Base-by-base conservation (phyloP, 768 basidiomycete genomes). In the Rhizopogon vulgaris region DNA sequence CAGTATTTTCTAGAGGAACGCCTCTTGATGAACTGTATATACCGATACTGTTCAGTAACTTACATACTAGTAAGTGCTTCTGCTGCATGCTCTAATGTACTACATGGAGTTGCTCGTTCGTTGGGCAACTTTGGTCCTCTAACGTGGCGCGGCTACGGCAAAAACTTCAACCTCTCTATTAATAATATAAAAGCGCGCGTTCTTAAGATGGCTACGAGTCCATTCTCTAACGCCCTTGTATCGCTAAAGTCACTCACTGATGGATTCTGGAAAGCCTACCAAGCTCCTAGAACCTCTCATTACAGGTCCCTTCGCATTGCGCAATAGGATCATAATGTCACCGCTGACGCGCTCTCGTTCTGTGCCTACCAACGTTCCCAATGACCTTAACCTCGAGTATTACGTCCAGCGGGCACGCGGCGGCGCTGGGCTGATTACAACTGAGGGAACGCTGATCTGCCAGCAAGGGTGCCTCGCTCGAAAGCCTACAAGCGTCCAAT, bases 291-390 rank as follows among this genome's bases (percentile, higher is more conserved):
- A 56, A 4, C 69, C 74, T 12, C 54, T 76, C 48, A 54, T 67
- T 36, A 48, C 75, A 10, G 75, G 75, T 9, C 60, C 63, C n/a
- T 57, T 69, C 41, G 64, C 62, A 6, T 55, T 73, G 27, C 61
- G 63, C 25, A 76, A 78, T 58, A 61, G 73, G 7, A 65, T 75
- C 41, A 54, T 65, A 51, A 72, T 76, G 68, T 61, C 71, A 17
- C 69, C 73, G 2, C 52, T 78, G 56, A 74, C 73, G 8, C 66
- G 76, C 30, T 72, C 70, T 58, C 69, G 75, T 18, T 65, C 72
- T 9, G 60, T 63, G 11, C 62, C 60, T 27, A 63, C 61, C 18
- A 67, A 65, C n/a, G 62, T 73, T 39, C 73, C 75, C 7, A 74
- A 63, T 42, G 61, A 69, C 6, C 43, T 69, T 48, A 74, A 70